These are phyloP conservation scores for Grosmannia penicillata DNA, from an alignment of 2,329 filamentous ascomycete species.

Conservation along the genomic window DNA sequence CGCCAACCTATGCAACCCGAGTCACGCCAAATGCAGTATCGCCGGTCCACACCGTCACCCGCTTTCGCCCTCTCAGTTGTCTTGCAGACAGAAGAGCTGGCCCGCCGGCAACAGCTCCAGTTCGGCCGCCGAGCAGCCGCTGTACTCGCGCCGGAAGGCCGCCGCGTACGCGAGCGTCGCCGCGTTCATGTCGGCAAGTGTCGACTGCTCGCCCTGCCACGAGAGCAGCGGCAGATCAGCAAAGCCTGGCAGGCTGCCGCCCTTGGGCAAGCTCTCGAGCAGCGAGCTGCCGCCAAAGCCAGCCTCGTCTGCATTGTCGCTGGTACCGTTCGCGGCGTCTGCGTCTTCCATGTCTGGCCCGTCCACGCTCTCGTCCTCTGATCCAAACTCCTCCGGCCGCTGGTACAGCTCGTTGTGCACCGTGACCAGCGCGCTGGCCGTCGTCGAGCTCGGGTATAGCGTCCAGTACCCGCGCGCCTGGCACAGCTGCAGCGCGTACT, in stretches of 20 bases:
- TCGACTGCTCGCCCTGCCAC: constrained; percentile 43
- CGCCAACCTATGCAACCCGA: too few relatives aligned
- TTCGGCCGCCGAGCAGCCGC: constrained; percentile 41
- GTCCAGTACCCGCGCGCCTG: constrained; percentile 63
- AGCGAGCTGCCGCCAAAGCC: constrained; percentile 28
- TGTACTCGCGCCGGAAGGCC: constrained; percentile 48
- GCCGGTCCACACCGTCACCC: not conserved
- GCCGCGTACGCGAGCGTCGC: constrained; percentile 36
- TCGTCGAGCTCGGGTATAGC: constrained; percentile 56
- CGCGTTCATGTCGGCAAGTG: constrained; percentile 23
- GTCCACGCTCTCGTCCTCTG: constrained; percentile 6
- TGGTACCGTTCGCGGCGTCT: not conserved
- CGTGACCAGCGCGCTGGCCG: constrained; percentile 43
- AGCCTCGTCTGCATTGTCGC: constrained; percentile 12
- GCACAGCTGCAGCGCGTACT: constrained; percentile 64
- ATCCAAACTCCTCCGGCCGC: constrained; percentile 52
- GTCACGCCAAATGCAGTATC: too few relatives aligned
- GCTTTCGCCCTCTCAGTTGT: not conserved
- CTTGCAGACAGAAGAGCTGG: constrained; percentile 7
- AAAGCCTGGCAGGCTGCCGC: constrained; percentile 27
- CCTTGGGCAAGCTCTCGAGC: constrained; percentile 31
- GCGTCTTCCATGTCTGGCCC: constrained; percentile 7
- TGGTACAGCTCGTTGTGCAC: constrained; percentile 64
- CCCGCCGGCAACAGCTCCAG: constrained; percentile 7
- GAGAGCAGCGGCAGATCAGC: constrained; percentile 42